phyloP scores from a whole-genome alignment of 2,329 filamentous ascomycete genomes.

The Harringtonia lauricola region DNA sequence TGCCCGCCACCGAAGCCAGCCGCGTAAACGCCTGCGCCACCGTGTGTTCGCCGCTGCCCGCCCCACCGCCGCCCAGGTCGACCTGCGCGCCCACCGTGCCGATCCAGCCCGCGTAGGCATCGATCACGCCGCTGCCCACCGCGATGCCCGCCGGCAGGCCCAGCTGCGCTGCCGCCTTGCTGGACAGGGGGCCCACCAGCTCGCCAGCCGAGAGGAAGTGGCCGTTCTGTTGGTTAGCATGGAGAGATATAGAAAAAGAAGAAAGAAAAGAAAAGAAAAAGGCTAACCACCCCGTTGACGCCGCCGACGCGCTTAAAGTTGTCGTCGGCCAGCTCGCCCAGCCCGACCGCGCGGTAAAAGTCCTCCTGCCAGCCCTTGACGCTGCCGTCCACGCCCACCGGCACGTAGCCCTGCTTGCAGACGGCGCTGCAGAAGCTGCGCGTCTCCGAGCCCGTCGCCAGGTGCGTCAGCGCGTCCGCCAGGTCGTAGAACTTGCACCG shows the following conservation, averaged over 20 bases:
- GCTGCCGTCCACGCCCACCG: slow-evolving; percentile 92
- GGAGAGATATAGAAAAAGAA: neutral
- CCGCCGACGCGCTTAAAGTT: slow-evolving; percentile 91
- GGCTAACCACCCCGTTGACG: slow-evolving; percentile 84
- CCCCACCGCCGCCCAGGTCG: slow-evolving; percentile 53
- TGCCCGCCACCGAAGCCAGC: slow-evolving; percentile 87
- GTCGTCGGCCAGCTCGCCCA: slow-evolving; percentile 74
- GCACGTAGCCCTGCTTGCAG: slow-evolving; percentile 94
- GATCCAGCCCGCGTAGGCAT: slow-evolving; percentile 97
- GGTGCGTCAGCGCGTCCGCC: slow-evolving; percentile 82
- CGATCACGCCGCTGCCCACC: slow-evolving; percentile 92
- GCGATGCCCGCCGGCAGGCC: slow-evolving; percentile 81
- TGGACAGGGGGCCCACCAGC: slow-evolving; percentile 72
- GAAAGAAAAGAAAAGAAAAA: slow-evolving; percentile 24
- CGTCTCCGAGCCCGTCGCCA: slow-evolving; percentile 86
- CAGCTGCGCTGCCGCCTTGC: slow-evolving; percentile 72
- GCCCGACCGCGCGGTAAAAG: slow-evolving; percentile 76
- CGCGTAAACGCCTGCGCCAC: slow-evolving; percentile 88
- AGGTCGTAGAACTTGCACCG: slow-evolving; percentile 97
- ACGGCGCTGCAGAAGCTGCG: slow-evolving; percentile 92
- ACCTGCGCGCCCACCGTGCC: slow-evolving; percentile 98
- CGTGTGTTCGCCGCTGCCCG: slow-evolving; percentile 64
- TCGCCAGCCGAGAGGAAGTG: slow-evolving; percentile 87
- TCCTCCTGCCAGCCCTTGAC: slow-evolving; percentile 98
- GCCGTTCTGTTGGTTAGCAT: slow-evolving; percentile 56